Base-by-base conservation (phyloP, 140 eudicot species). In the Ambrosia hybrid region DNA sequence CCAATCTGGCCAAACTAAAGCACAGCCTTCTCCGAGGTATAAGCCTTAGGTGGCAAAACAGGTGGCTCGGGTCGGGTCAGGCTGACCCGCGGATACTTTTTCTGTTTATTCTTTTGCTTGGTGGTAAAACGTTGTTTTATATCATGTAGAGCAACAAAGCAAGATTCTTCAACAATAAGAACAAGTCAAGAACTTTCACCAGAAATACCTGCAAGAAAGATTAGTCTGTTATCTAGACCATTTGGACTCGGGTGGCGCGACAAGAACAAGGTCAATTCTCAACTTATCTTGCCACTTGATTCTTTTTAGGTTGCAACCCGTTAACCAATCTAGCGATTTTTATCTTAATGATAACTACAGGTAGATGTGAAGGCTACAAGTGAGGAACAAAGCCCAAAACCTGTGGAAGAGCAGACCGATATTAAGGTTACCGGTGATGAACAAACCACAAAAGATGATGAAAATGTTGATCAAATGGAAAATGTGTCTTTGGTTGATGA, bases 191-290 rank as follows among this genome's bases (percentile, higher is more conserved):
- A 92, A 17, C 70, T 77, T 16, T 78, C 87, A 30, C 86, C 67
- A 71, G 98, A 85, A 9, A 61, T 81, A 2, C 93, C 98, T 14
- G 36, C 87, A 26, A 91, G 91, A 76, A 95, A 83, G 85, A 91
- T 83, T 52, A 85, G 99, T 85, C 72, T 95, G 82, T 81, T 92
- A 21, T 80, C 98, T 7, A 87, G 95, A 79, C 96, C 96, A 48
- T 90, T 94, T 79, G 94, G 96, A 67, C 83, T 94, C 53, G 95
- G 99, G 16, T 95, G 97, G 99, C 89, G 90, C 58, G 99, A 95
- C 79, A 84, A 79, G 79, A 86, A 83, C 84, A 95, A 95, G 96
- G 97, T 95, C 65, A 33, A 84, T 48, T 37, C 60, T 38, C 70
- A 9, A 37, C 55, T 15, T 9, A 56, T 66, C 65, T 14, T 38